Conservation (phyloP, 2,329 filamentous ascomycete species). For the Akanthomyces uredinophilus region DNA sequence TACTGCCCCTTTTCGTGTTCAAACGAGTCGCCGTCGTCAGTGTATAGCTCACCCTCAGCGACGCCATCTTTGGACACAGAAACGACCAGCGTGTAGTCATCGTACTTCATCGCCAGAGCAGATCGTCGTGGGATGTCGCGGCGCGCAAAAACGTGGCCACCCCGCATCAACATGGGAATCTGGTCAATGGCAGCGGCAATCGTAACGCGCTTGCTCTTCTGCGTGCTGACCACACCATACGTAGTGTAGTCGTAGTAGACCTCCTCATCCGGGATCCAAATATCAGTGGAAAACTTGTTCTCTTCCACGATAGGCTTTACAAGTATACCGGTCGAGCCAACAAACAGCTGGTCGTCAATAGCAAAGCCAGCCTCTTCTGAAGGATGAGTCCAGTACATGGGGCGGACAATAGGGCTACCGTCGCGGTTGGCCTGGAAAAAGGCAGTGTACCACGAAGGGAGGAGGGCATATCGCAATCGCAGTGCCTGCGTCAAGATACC, state of each 20-base stretch:
- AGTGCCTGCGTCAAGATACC: slow-evolving; percentile 83
- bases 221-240: slow-evolving; percentile 65
- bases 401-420: slow-evolving; percentile 81
- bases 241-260: slow-evolving; percentile 96
- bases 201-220: slow-evolving; percentile 64
- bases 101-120: slow-evolving; percentile 82
- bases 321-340: slow-evolving; percentile 84
- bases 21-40: slow-evolving; percentile 91
- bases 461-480: slow-evolving; percentile 78
- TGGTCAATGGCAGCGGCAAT: slow-evolving; percentile 76
- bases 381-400: slow-evolving; percentile 91
- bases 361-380: slow-evolving; percentile 79
- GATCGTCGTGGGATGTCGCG: slow-evolving; percentile 84
- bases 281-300: slow-evolving; percentile 64
- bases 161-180: slow-evolving; percentile 86
- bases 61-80: slow-evolving; percentile 51
- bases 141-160: slow-evolving; percentile 85
- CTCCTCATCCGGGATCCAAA: slow-evolving; percentile 86
- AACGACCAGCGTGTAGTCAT: slow-evolving; percentile 90
- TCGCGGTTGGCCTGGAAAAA: slow-evolving; percentile 84
- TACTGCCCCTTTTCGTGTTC: slow-evolving; percentile 82
- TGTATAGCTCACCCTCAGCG: slow-evolving; percentile 78
- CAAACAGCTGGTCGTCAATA: slow-evolving; percentile 88
- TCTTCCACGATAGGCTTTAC: slow-evolving; percentile 84
- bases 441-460: slow-evolving; percentile 94